Evolutionary conservation across 116 monocot species (phyloP), one percentile per base, ranked within the genome.

Genomic region (Papilionanthe hybrid): DNA sequence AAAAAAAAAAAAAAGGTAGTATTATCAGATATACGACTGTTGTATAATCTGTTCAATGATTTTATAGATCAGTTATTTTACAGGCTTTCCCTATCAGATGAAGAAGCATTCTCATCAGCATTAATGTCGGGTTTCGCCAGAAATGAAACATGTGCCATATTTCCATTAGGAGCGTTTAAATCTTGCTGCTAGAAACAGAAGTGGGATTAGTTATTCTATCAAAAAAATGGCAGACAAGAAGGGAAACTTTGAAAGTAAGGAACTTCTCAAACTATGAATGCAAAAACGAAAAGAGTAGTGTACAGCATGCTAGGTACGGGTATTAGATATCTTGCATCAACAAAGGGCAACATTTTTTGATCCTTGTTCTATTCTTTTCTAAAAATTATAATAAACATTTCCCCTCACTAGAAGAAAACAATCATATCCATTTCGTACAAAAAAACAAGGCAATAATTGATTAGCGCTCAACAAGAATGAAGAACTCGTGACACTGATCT

Each of bases 51-150:
- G 44, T 73, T 73, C 11, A 44, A 3, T 19, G 18, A n/a, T 1
- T 44, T 44, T 43, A 73, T 44, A 73, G 41, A 75, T 81, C 45
- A 90, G 92, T 37, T 37, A 37, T 37, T 37, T 90, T 93, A 92
- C 97, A 78, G 88, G 63, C 89, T 94, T 72, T 97, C 97, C 43
- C 74, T 82, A 81, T 97, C 97, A 47, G 88, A 93, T 68, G 89
- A 89, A 68, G 92, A 97, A 75, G 81, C 79, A 82, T 81, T 82
- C 71, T 81, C 86, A 78, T 85, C 91, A 89, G 78, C 81, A 78
- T 88, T 89, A 10, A 67, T 66, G 11, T 81, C 81, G 75, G 85
- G 76, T 78, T 92, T 91, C 72, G 82, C 83, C n/a, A 83, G 86
- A 78, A 91, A 85, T 73, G 91, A 84, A 86, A 83, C 48, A 88